Percentiles rank a stretch among this genome's conserved stretches.
phyloP scores from a whole-genome alignment of 1,139 yeast genomes.

The Hyphopichia buzzinii region DNA sequence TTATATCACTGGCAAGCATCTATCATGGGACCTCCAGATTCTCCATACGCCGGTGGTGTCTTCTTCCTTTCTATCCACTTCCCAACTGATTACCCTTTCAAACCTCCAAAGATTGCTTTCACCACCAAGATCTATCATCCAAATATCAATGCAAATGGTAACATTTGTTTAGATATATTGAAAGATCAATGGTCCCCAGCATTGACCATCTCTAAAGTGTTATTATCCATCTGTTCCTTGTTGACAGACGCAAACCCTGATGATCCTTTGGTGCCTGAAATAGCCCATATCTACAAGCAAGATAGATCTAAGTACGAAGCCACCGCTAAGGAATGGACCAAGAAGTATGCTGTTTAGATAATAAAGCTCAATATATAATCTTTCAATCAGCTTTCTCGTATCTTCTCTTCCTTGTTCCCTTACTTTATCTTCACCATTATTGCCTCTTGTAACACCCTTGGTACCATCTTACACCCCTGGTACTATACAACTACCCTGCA shows the following conservation, averaged over 20 bases:
- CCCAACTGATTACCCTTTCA: constrained; percentile 94
- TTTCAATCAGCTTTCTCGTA: too few species aligned
- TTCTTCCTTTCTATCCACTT: constrained; percentile 87
- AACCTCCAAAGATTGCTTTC: constrained; percentile 90
- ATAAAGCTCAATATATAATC: neutral
- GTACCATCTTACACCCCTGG: neutral
- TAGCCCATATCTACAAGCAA: constrained; percentile 94
- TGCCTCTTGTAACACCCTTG: neutral
- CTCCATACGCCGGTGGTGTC: constrained; percentile 92
- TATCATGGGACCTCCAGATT: constrained; percentile 93
- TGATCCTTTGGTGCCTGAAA: constrained; percentile 98
- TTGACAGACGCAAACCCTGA: constrained; percentile 98
- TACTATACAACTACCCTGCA: too few species aligned
- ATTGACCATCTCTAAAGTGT: constrained; percentile 82
- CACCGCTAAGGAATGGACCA: constrained; percentile 98
- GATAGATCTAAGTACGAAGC: constrained; percentile 94
- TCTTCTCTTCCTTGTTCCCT: neutral
- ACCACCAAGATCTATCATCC: constrained; percentile 91
- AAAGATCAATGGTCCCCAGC: constrained; percentile 94
- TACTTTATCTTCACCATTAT: neutral
- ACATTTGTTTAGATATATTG: constrained; percentile 80
- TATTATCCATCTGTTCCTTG: constrained; percentile 84
- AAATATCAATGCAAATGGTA: constrained; percentile 84
- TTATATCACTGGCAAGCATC: constrained; percentile 97
- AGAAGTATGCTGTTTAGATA: constrained; percentile 85